Evolutionary conservation across 345 rosid genomes (phyloP).

Genomic region (Murraya koenigii): DNA sequence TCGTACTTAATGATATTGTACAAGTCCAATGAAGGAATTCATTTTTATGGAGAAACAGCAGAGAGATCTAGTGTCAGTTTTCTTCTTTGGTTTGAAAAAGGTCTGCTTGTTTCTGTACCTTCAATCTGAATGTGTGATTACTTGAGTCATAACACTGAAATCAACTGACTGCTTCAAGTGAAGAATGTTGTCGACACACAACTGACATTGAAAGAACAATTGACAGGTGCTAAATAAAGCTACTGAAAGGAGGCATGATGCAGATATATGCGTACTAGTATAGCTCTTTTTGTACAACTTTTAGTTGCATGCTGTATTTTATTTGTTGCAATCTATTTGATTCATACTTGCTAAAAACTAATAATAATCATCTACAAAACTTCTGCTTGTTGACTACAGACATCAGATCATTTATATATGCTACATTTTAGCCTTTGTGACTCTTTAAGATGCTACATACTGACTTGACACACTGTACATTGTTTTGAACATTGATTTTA

Average conservation of each 20-base stretch:
- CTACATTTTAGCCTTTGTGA: background rate
- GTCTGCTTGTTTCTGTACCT: background rate
- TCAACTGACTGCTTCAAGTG: background rate
- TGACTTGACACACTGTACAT: background rate
- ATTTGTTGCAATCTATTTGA: background rate
- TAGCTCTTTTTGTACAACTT: background rate
- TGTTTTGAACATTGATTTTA: background rate
- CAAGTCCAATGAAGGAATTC: background rate
- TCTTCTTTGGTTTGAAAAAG: background rate
- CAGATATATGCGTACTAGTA: background rate
- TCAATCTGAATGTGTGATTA: background rate
- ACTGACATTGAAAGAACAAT: background rate
- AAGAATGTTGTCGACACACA: background rate
- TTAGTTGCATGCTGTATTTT: background rate
- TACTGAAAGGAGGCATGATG: background rate
- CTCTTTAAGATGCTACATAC: background rate
- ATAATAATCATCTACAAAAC: background rate
- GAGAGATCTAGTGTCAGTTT: conserved; percentile 1
- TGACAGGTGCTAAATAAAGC: conserved; percentile 6
- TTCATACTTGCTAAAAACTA: background rate
- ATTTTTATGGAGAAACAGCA: background rate
- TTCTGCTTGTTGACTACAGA: background rate
- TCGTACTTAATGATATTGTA: background rate
- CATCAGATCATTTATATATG: background rate
- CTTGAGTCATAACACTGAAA: background rate